Percentiles rank a stretch among this genome's conserved stretches.
phyloP scores from a whole-genome alignment of 2,329 filamentous ascomycete genomes.

The Penicillium italicum region DNA sequence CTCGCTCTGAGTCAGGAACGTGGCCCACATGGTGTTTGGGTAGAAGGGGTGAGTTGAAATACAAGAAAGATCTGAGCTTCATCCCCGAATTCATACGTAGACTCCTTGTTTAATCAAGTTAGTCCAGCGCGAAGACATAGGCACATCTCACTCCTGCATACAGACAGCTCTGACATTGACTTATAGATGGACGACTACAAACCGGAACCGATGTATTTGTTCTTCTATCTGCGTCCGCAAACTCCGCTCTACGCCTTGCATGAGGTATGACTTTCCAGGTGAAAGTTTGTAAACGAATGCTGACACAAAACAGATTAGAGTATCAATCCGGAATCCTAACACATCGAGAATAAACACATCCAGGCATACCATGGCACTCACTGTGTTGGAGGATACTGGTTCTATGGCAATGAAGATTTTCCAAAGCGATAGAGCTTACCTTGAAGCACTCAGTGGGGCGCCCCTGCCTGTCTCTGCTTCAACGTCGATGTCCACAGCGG shows the following conservation, averaged over 20 bases:
- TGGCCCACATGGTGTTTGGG: neutral
- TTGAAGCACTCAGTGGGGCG: neutral
- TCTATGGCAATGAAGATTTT: neutral
- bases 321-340: neutral
- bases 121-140: neutral
- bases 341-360: neutral
- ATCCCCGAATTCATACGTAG: neutral
- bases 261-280: neutral
- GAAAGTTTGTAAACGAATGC: neutral
- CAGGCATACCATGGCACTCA: neutral
- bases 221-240: accelerated
- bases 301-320: neutral
- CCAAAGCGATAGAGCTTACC: accelerated
- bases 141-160: too few species aligned
- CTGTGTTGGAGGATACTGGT: neutral
- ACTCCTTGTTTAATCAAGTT: neutral
- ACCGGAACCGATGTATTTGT: neutral
- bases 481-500: neutral
- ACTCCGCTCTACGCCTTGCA: accelerated
- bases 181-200: neutral
- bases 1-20: neutral
- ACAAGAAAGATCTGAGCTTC: neutral
- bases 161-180: neutral
- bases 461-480: neutral
- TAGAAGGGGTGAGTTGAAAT: neutral